Evolutionary conservation across 2,329 filamentous ascomycete species (phyloP), one percentile per base, ranked within the genome.

Genomic region (Chrysoporthe deuterocubensis): DNA sequence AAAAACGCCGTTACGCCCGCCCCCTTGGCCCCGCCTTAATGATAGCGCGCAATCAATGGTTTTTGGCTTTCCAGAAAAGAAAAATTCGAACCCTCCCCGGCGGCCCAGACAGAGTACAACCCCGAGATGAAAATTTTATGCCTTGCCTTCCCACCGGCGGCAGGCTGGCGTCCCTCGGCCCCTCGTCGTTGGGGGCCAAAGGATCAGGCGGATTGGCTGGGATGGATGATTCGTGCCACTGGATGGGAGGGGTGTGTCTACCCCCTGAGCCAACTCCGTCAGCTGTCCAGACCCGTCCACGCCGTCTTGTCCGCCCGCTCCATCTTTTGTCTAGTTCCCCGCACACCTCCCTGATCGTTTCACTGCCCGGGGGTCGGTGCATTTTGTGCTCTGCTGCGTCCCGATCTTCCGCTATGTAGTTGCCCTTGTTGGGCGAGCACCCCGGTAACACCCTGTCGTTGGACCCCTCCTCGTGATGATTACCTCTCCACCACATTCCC

Each of bases 151-250:
- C n/a, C 9, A 8, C 21, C 21, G 4, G n/a, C 21, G 21, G 46
- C 46, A 48, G 8, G 2, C 46, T 48, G 18, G 8, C n/a, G 18
- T n/a, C n/a, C 21, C 6, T 26, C 26, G 16, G 32, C 18, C 34
- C 54, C 34, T 40, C 34, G 13, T 57, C 34, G 13, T 40, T 9
- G 4, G 11, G 26, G 54, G 32, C 54, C 18, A 16, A 40, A 57
- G 34, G 54, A 57, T 57, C 54, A 21, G 34, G 32, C 34, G 54
- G 54, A 57, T 57, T n/a, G 34, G 54, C 54, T 21, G 54, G 54
- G 21, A 16, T 54, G 32, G 32, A 54, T 54, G 34, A 13, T n/a
- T n/a, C 16, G 13, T 11, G 18, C 32, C 32, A 40, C 54, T 21
- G 32, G 18, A 26, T 40, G 54, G 26, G 26, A 34, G 9, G 54